These are phyloP conservation scores for Thelonectria blattea DNA, from an alignment of 2,329 filamentous ascomycete species.

Conservation along the genomic window DNA sequence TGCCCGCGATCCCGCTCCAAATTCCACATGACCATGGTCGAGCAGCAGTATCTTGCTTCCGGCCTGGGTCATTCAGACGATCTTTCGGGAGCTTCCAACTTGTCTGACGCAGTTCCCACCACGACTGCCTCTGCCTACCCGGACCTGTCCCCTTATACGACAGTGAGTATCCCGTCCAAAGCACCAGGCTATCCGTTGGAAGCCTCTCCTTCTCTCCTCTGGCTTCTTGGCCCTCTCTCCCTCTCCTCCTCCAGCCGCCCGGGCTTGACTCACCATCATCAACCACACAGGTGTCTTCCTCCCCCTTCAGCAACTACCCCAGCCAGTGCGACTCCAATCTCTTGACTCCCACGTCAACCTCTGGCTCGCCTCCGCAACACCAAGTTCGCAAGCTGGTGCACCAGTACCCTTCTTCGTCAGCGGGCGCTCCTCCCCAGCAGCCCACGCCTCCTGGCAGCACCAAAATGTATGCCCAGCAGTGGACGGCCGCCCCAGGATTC, in stretches of 20 bases:
- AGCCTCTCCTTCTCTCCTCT: background rate
- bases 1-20: slow-evolving; percentile 31
- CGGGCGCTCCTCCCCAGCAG: slow-evolving; percentile 48
- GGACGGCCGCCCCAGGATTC: slow-evolving; percentile 41
- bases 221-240: background rate
- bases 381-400: slow-evolving; percentile 51
- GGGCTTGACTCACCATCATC: slow-evolving; percentile 13
- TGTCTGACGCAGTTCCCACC: slow-evolving; percentile 23
- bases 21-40: slow-evolving; percentile 44
- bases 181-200: too few species aligned
- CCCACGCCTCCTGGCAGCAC: slow-evolving; percentile 56
- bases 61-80: slow-evolving; percentile 42
- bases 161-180: slow-evolving; percentile 43
- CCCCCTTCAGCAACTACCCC: slow-evolving; percentile 43
- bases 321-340: slow-evolving; percentile 51
- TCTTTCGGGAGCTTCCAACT: slow-evolving; percentile 37
- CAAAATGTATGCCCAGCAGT: slow-evolving; percentile 53
- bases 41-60: slow-evolving; percentile 44
- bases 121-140: slow-evolving; percentile 37
- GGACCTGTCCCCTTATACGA: slow-evolving; percentile 40
- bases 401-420: slow-evolving; percentile 48
- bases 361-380: slow-evolving; percentile 54
- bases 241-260: background rate
- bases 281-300: slow-evolving; percentile 32
- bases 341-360: slow-evolving; percentile 58